A percentile compares a stretch with the other conserved stretches of the same genome.
phyloP scores from a whole-genome alignment of 768 basidiomycete species.

The Amanita pseudoporphyria region DNA sequence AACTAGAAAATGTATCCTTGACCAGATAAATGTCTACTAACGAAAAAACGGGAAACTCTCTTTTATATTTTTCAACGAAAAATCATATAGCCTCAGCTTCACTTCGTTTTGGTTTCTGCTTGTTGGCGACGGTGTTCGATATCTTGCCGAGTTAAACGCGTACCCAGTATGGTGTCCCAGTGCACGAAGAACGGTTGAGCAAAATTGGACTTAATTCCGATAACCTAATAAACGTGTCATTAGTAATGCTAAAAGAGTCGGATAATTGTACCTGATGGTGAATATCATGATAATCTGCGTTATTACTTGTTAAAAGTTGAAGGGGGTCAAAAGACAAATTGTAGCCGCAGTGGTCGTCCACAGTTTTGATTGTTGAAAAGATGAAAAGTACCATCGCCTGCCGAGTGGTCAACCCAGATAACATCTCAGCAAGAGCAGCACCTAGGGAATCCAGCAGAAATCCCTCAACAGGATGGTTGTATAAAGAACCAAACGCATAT shows the following conservation, averaged over 20 bases:
- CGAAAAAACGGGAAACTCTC: too few species aligned
- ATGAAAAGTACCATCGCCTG: constrained; percentile 81
- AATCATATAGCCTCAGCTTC: background rate
- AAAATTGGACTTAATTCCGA: constrained; percentile 94
- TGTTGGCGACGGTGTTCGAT: constrained; percentile 34
- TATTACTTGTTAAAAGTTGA: constrained; percentile 79
- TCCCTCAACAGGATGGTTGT: constrained; percentile 96
- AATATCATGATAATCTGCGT: constrained; percentile 96
- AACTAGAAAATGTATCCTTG: constrained; percentile 61
- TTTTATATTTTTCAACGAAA: background rate
- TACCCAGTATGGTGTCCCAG: constrained; percentile 83
- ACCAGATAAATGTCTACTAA: constrained; percentile 28
- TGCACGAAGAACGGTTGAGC: constrained; percentile 94
- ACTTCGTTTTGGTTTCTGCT: constrained; percentile 1
- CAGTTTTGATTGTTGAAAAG: constrained; percentile 83
- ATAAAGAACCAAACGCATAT: constrained; percentile 92
- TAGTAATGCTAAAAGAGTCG: background rate
- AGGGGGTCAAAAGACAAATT: constrained; percentile 84
- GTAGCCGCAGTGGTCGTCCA: constrained; percentile 95
- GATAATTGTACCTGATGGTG: constrained; percentile 78
- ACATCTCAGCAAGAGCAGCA: constrained; percentile 62
- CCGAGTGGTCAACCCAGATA: constrained; percentile 62
- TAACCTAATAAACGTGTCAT: constrained; percentile 26
- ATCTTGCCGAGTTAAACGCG: constrained; percentile 68
- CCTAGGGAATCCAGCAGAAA: constrained; percentile 83